These are phyloP conservation scores for Amborella trichopoda DNA, from an alignment of 164 flowering plant genomes.

Conservation along the genomic window DNA sequence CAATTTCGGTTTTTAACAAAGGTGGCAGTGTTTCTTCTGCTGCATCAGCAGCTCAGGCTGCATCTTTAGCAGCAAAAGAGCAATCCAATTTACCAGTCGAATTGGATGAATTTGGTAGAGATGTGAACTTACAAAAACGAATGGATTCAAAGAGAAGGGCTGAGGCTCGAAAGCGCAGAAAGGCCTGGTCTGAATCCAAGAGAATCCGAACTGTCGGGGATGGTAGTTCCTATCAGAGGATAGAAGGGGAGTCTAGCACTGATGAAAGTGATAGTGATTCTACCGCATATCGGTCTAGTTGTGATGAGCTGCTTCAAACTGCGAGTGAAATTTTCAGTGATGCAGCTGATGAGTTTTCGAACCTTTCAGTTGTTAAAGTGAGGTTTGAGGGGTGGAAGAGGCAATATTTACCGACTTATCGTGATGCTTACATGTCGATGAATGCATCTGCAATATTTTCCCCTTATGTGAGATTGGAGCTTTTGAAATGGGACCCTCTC, in stretches of 20 bases:
- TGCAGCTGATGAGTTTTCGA: slow-evolving; percentile 73
- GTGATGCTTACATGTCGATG: slow-evolving; percentile 82
- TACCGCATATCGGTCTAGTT: slow-evolving; percentile 49
- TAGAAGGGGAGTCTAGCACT: slow-evolving; percentile 96
- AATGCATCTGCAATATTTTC: slow-evolving; percentile 77
- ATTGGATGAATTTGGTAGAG: slow-evolving; percentile 91
- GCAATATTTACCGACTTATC: slow-evolving; percentile 46
- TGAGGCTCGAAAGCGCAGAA: slow-evolving; percentile 54
- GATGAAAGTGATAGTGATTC: slow-evolving; percentile 94
- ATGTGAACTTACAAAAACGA: slow-evolving; percentile 67
- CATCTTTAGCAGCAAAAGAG: slow-evolving; percentile 34
- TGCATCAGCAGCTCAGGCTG: slow-evolving; percentile 56
- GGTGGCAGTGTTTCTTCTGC: slow-evolving; percentile 34
- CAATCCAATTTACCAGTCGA: slow-evolving; percentile 44
- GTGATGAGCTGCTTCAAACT: slow-evolving; percentile 47
- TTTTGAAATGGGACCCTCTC: slow-evolving; percentile 93
- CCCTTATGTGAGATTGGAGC: slow-evolving; percentile 91
- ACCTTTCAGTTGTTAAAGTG: slow-evolving; percentile 56
- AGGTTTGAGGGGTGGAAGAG: slow-evolving; percentile 75
- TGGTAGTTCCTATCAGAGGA: slow-evolving; percentile 22
- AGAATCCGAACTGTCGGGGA: slow-evolving; percentile 35
- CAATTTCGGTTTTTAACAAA: slow-evolving; percentile 43
- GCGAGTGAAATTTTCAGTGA: slow-evolving; percentile 75
- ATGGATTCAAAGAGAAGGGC: slow-evolving; percentile 61
- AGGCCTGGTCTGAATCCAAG: slow-evolving; percentile 43